phyloP scores from a whole-genome alignment of 441 rosid species.

The Jatropha podagrica region DNA sequence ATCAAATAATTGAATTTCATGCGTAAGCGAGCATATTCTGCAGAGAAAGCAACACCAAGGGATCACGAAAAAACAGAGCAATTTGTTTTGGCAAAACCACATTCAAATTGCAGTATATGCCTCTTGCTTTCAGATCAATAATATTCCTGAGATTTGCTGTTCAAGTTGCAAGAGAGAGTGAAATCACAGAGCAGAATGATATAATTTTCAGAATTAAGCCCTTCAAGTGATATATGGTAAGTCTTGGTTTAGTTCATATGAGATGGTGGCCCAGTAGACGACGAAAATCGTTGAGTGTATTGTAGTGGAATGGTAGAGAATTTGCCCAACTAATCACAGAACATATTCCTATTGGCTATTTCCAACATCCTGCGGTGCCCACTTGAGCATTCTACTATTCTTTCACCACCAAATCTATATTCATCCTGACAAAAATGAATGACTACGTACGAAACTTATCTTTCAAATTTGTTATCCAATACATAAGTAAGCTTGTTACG shows the following conservation, averaged over 20 bases:
- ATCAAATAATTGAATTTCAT: background rate
- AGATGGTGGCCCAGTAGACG: background rate
- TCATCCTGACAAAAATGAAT: background rate
- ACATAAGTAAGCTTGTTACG: background rate
- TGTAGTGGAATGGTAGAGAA: background rate
- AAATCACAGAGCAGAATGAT: background rate
- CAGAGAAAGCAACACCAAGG: background rate
- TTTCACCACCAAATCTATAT: slow-evolving; percentile 1
- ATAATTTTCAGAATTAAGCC: background rate
- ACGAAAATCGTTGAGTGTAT: background rate
- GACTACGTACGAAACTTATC: too few relatives aligned
- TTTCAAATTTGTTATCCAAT: background rate
- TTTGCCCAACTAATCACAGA: background rate
- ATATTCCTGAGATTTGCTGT: background rate
- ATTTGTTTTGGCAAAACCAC: background rate
- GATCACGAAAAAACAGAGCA: background rate
- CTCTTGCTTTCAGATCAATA: background rate
- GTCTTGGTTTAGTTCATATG: background rate
- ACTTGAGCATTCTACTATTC: slow-evolving; percentile 15
- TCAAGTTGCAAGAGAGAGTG: background rate
- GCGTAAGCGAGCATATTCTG: background rate
- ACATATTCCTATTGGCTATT: slow-evolving; percentile 28
- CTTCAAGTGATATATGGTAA: background rate
- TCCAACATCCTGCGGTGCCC: slow-evolving; percentile 14
- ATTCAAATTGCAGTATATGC: background rate